Base-by-base conservation (phyloP, 306 rosid species). In the Vicia villosa region DNA sequence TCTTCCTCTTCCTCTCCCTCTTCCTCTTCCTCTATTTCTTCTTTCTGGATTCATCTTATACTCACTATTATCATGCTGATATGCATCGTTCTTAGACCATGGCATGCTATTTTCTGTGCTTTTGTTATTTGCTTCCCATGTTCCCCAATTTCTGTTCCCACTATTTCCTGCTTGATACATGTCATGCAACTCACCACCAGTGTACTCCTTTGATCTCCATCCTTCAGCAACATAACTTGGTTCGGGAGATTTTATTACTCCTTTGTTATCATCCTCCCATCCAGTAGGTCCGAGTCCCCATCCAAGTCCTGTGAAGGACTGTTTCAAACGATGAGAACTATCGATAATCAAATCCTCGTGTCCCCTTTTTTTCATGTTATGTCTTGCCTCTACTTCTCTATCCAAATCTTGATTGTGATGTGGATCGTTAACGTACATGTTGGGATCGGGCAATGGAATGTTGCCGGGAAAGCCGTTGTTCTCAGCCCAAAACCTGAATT, bases 401-500 rank as follows among this genome's bases (percentile, higher is more conserved):
- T 90, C 96, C 74, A 86, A 57, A 51, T 90, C 98, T 67, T 68
- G 34, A 65, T 77, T 0, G 16, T 93, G 96, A 11, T 85, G 89
- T 41, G 75, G 80, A 75, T 87, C 68, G 1, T 84, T 88, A n/a
- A 79, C 78, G 68, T 85, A 73, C 6, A 68, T 56, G 60, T 85
- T 63, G 0, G 93, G 96, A 80, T 83, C 93, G 11, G 93, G 96
- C 73, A 76, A 69, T 22, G 81, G 68, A 67, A 82, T 47, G 36
- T 78, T 9, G 38, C 86, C 85, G 0, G 83, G 85, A 38, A 74
- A 60, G 58, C 83, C 74, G 1, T 87, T 83, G 22, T 80, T 78
- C 36, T 57, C 32, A 14, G 84, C 87, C 88, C 91, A 85, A 64
- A 65, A 87, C 69, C 87, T 57, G 15, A 3, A 58, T 75, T 90